Conservation (phyloP, 202 grass and related monocot species). For the Brachypodium distachyon region DNA sequence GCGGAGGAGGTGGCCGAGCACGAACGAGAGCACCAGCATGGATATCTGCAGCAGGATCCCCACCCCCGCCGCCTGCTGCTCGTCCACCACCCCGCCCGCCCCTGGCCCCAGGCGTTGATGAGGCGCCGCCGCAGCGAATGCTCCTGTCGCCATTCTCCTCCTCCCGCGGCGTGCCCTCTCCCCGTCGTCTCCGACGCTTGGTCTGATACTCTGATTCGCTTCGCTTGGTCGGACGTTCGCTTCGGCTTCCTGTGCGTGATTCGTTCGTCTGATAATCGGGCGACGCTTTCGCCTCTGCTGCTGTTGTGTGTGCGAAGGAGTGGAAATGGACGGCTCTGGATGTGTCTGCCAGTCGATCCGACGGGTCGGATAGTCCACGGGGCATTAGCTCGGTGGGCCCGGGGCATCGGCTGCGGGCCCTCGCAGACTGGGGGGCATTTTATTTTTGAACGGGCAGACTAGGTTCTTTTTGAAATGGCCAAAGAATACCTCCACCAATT, state of each 20-base stretch:
- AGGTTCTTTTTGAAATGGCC: too few relatives aligned
- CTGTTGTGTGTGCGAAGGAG: neutral
- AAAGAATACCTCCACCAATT: too few relatives aligned
- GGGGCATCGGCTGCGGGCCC: neutral
- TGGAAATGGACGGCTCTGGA: neutral
- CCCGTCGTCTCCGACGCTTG: neutral
- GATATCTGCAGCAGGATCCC: constrained; percentile 75
- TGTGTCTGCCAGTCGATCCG: neutral
- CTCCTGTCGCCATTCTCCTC: neutral
- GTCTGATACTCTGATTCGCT: too few relatives aligned
- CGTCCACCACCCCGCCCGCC: constrained; percentile 26
- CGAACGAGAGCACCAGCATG: constrained; percentile 77
- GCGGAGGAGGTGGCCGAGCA: constrained; percentile 62
- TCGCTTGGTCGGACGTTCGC: neutral
- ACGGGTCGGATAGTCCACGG: neutral
- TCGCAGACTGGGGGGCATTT: too few relatives aligned
- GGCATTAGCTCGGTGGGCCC: neutral
- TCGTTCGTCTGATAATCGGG: neutral
- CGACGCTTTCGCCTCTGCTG: neutral
- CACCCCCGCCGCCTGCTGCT: constrained; percentile 67
- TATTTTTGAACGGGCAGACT: too few relatives aligned
- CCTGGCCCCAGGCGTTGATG: neutral
- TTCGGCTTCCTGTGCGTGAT: neutral
- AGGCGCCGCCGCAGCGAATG: neutral
- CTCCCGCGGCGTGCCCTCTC: neutral